Evolutionary conservation across 2,329 filamentous ascomycete species (phyloP), one percentile per base, ranked within the genome.

Genomic region (Acarospora socialis): DNA sequence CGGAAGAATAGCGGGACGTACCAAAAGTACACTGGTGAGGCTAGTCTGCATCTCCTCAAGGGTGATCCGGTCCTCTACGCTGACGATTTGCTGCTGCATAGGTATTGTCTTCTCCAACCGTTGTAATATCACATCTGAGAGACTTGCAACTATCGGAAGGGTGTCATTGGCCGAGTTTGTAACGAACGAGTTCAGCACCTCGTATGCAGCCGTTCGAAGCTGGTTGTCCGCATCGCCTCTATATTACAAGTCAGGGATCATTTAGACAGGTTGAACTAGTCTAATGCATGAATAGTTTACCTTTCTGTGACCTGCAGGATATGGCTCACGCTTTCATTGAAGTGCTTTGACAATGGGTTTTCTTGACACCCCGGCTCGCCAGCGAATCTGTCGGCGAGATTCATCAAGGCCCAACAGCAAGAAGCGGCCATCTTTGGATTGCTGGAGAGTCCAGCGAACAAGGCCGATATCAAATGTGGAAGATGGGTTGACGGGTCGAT

Each of bases 401-500:
- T 98, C 82, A 98, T 95, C 44, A 98, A 63, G 19, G 90, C 86
- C 90, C 92, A 94, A 64, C 90, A 98, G 73, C 90, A 95, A 18
- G 90, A 98, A 34, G 83, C 77, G 19, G 87, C 90, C 77, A 98
- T 98, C 71, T 92, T 94, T 38, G 84, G 79, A 54, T 80, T 90
- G 61, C 81, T 87, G 37, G 82, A 74, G 37, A 98, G 69, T 30
- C 87, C 90, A 45, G 77, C 74, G 64, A 98, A 98, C 7, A 98
- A 71, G 23, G 86, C 81, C 35, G 75, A 73, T 49, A 98, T 87
- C 40, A 98, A 66, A 13, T 79, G 73, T 42, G 84, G 80, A 4
- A 98, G 70, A 52, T 94, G 83, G 41, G 76, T 66, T 44, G 70
- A 65, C 23, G 83, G 79, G 53, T 98, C 87, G 49, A 98, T 92